Evolutionary conservation across 73 alveolate genomes (phyloP), one percentile per base, ranked within the genome.

Genomic region (Paramecium bursaria): DNA sequence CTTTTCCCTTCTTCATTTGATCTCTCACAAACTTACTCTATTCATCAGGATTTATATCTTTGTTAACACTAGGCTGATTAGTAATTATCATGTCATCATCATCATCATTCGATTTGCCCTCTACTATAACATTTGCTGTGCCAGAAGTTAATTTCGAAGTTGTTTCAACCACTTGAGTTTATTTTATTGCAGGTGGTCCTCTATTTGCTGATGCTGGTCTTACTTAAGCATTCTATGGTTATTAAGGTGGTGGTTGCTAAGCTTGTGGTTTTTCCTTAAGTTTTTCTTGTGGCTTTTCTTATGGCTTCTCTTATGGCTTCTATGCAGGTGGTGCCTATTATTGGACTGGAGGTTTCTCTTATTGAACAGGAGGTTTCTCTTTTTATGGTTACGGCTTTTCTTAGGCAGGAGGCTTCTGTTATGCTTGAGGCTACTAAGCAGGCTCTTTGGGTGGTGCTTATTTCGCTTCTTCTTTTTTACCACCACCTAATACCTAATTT

Each of bases 21-120:
- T 77, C 88, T 30, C 82, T 31, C 1, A 77, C 73, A 11, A 77
- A 77, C 21, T 55, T 77, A 2, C 88, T 86, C 27, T 77, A 48
- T 47, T 77, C 85, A 35, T 77, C 13, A 4, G 86, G 25, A 31
- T 77, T 77, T 23, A 77, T 50, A 55, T 77, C 79, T 29, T 26
- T 21, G 11, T 67, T 67, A 13, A 17, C 60, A 35, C 19, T 17
- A 11, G 30, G 25, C 44, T 67, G 22, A 11, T 48, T 15, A 0
- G 44, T 46, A 19, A 67, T 21, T 10, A 67, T 35, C 1, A 53
- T 57, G 44, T 67, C 82, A 42, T 67, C 82, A 19, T 67, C 82
- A 39, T 67, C 82, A 42, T 67, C 50, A 67, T 67, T 67, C 44
- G 50, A 42, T 19, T 67, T 67, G 4, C 82, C 57, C 23, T 67